Percentiles rank a stretch among this genome's conserved stretches.
These are phyloP conservation scores for Erythrophleum fordii DNA, from an alignment of 306 rosid species.

Conservation along the genomic window DNA sequence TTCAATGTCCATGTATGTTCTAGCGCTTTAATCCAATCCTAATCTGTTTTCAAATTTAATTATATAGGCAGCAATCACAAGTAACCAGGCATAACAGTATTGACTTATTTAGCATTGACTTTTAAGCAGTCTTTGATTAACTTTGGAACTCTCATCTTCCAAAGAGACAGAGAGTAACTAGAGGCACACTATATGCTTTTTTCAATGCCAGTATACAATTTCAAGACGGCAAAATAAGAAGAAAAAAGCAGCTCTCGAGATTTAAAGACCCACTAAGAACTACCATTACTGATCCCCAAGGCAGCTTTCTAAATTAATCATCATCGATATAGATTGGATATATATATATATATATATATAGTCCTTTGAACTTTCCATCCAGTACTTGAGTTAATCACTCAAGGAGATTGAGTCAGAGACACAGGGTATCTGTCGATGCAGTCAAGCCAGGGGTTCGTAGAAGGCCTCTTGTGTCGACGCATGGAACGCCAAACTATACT, in stretches of 20 bases:
- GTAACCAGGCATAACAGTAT: background rate
- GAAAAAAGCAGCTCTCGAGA: background rate
- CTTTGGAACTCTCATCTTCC: constrained; percentile 21
- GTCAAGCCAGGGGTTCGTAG: constrained; percentile 83
- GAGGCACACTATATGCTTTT: background rate
- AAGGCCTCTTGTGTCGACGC: constrained; percentile 63
- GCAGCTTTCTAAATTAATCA: constrained; percentile 3
- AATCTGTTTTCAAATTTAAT: too few relatives aligned
- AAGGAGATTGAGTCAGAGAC: background rate
- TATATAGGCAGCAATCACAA: background rate
- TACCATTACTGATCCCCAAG: constrained; percentile 36
- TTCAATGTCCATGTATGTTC: background rate
- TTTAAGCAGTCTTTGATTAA: constrained; percentile 23
- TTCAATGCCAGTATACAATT: constrained; percentile 28
- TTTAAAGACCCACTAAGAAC: constrained; percentile 23
- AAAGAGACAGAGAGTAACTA: background rate
- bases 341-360: too few relatives aligned
- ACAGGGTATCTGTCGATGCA: constrained; percentile 70
- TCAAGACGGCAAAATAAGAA: constrained; percentile 11
- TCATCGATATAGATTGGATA: background rate
- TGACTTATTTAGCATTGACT: background rate
- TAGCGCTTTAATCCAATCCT: too few relatives aligned
- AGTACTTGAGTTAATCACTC: background rate
- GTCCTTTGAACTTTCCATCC: background rate
- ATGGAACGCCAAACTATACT: constrained; percentile 84